Evolutionary conservation across 768 basidiomycete species (phyloP).

Genomic region (Boletus rubescentipes): DNA sequence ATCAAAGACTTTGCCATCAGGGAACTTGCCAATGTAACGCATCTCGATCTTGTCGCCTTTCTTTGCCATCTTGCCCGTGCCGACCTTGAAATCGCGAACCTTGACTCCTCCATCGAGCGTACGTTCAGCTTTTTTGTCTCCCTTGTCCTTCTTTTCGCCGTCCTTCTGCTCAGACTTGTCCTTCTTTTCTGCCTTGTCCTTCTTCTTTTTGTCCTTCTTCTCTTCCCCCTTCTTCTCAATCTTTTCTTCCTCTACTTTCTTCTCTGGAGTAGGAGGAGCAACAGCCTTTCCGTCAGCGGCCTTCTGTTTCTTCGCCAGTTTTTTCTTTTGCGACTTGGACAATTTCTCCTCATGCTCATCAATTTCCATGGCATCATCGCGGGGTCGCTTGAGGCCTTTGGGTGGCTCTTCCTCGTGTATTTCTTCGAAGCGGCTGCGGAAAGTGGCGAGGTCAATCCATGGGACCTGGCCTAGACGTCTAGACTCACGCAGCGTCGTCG

Average conservation of each 20-base stretch:
- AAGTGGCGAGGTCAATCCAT: background rate
- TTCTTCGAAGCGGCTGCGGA: slow-evolving; percentile 68
- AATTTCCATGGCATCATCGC: slow-evolving; percentile 55
- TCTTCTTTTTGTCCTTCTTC: slow-evolving; percentile 65
- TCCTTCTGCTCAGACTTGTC: slow-evolving; percentile 34
- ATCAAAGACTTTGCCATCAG: slow-evolving; percentile 75
- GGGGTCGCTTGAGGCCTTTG: slow-evolving; percentile 67
- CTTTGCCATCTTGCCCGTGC: slow-evolving; percentile 85
- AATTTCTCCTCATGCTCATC: slow-evolving; percentile 38
- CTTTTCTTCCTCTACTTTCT: slow-evolving; percentile 36
- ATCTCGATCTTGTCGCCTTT: slow-evolving; percentile 79
- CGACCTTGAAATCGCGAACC: slow-evolving; percentile 72
- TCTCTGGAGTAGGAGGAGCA: slow-evolving; percentile 24
- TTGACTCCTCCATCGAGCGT: slow-evolving; percentile 70
- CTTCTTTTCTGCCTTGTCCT: slow-evolving; percentile 31
- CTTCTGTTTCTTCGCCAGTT: slow-evolving; percentile 72
- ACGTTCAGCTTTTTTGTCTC: slow-evolving; percentile 27
- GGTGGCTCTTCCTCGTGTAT: slow-evolving; percentile 40
- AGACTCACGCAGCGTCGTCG: slow-evolving; percentile 42
- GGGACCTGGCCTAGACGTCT: background rate
- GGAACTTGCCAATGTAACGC: slow-evolving; percentile 92
- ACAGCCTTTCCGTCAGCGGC: slow-evolving; percentile 49
- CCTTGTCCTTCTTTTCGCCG: slow-evolving; percentile 28
- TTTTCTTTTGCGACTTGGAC: slow-evolving; percentile 59
- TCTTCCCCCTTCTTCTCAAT: slow-evolving; percentile 54